These are phyloP conservation scores for Escovopsis weberi DNA, from an alignment of 2,329 filamentous ascomycete species.

Conservation along the genomic window DNA sequence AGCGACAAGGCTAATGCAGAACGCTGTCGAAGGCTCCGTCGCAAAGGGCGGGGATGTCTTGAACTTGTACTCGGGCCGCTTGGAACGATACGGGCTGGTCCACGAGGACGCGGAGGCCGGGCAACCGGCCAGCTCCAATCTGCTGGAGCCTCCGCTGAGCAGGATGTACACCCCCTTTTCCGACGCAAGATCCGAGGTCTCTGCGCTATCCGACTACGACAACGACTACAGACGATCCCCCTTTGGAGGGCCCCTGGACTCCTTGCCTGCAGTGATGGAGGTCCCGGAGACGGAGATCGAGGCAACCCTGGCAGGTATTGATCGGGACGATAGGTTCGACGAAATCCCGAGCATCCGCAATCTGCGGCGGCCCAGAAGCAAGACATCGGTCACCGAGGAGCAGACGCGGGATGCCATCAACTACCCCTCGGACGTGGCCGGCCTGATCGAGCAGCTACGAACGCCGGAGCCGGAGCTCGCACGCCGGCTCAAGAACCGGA, in stretches of 20 bases:
- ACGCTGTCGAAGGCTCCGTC: constrained; percentile 24
- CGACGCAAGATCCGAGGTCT: constrained; percentile 3
- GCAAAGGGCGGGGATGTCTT: constrained; percentile 14
- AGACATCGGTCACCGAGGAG: constrained; percentile 17
- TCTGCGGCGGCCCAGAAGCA: constrained; percentile 21
- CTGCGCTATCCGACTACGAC: constrained; percentile 5
- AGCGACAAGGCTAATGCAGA: constrained; percentile 12
- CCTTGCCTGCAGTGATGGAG: constrained; percentile 39
- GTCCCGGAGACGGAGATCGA: constrained; percentile 30
- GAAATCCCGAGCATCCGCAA: constrained; percentile 27
- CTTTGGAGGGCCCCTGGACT: constrained; percentile 15
- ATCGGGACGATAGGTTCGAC: constrained; percentile 16
- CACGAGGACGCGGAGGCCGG: constrained; percentile 16
- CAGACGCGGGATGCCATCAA: constrained; percentile 40
- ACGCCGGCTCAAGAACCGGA: constrained; percentile 13
- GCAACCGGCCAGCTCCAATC: constrained; percentile 15
- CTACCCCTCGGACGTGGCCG: constrained; percentile 34
- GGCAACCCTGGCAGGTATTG: constrained; percentile 7
- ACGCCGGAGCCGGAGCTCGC: constrained; percentile 14
- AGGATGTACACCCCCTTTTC: constrained; percentile 2
- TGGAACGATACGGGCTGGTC: constrained; percentile 14
- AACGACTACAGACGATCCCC: constrained; percentile 28
- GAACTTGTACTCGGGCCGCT: not conserved
- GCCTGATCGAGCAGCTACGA: constrained; percentile 10
- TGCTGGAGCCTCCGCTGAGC: constrained; percentile 16